Evolutionary conservation across 768 basidiomycete genomes (phyloP).

Genomic region (Tulasnella sp.): DNA sequence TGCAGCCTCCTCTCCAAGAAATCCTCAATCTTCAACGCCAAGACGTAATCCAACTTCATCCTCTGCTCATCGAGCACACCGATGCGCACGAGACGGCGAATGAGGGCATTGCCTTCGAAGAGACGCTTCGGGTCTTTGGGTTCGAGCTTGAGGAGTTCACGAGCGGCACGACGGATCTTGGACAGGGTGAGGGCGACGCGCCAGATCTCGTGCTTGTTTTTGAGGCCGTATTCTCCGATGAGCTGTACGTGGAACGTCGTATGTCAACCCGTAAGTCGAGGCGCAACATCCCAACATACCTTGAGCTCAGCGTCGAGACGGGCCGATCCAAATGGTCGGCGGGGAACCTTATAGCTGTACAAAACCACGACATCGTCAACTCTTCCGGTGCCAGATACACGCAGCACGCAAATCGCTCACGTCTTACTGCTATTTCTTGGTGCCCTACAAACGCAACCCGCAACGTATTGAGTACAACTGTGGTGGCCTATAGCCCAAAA

Average conservation of each 20-base stretch:
- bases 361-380: conserved; percentile 7
- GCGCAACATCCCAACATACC: conserved; percentile 36
- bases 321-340: conserved; percentile 90
- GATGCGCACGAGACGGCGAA: conserved; percentile 92
- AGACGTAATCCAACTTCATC: conserved; percentile 99
- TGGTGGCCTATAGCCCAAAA: conserved; percentile 3
- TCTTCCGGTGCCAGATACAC: not conserved
- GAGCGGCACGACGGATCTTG: conserved; percentile 99
- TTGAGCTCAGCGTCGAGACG: conserved; percentile 99
- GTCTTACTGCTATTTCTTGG: conserved; percentile 89
- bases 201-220: conserved; percentile 99
- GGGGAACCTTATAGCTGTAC: conserved; percentile 94
- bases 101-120: conserved; percentile 91
- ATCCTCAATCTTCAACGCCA: conserved; percentile 97
- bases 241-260: conserved; percentile 41
- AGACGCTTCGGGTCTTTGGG: conserved; percentile 99
- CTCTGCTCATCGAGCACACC: conserved; percentile 98
- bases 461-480: not conserved
- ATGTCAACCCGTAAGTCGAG: not conserved
- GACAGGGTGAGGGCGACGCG: conserved; percentile 95
- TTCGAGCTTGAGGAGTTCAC: conserved; percentile 99
- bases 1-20: conserved; percentile 99
- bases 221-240: conserved; percentile 98
- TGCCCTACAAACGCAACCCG: conserved; percentile 42
- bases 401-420: conserved; percentile 40